phyloP scores from a whole-genome alignment of 2,329 filamentous ascomycete genomes.

The Fusarium praegraminearum region DNA sequence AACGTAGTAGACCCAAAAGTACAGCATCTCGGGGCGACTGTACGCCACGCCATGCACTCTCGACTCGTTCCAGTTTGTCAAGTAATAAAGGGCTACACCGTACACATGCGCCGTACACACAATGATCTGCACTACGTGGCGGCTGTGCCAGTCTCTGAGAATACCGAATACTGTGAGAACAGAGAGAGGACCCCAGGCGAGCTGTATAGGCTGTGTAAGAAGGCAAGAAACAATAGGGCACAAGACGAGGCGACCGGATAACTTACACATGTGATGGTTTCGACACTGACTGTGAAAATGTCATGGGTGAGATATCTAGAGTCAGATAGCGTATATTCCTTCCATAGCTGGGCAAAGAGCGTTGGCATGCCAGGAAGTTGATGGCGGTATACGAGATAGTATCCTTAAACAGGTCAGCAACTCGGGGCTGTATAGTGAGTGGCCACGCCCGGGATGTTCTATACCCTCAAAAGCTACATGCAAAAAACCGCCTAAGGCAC shows the following conservation, averaged over 20 bases:
- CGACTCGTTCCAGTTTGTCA: conserved; percentile 65
- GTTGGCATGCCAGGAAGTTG: conserved; percentile 75
- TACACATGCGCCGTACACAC: conserved; percentile 69
- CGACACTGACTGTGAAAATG: conserved; percentile 87
- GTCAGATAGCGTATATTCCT: conserved; percentile 89
- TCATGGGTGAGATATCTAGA: conserved; percentile 87
- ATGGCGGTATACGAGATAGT: conserved; percentile 79
- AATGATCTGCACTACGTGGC: conserved; percentile 65
- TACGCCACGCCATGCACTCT: conserved; percentile 60
- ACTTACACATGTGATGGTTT: conserved; percentile 81
- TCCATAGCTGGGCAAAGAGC: conserved; percentile 88
- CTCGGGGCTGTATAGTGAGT: conserved; percentile 1
- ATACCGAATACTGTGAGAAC: conserved; percentile 62
- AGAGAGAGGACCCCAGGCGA: conserved; percentile 70
- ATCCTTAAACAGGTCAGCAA: conserved; percentile 61
- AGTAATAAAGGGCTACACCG: conserved; percentile 72
- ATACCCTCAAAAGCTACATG: conserved; percentile 86
- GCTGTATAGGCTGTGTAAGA: conserved; percentile 47
- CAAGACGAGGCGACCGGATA: background rate
- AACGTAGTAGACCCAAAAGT: conserved; percentile 74
- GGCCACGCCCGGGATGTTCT: background rate
- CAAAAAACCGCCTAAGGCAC: conserved; percentile 69
- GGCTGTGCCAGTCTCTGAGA: conserved; percentile 56
- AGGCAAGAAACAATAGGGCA: background rate
- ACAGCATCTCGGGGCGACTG: conserved; percentile 69